phyloP scores from a whole-genome alignment of 352 stramenopile genomes.

The Pythium aristosporum region DNA sequence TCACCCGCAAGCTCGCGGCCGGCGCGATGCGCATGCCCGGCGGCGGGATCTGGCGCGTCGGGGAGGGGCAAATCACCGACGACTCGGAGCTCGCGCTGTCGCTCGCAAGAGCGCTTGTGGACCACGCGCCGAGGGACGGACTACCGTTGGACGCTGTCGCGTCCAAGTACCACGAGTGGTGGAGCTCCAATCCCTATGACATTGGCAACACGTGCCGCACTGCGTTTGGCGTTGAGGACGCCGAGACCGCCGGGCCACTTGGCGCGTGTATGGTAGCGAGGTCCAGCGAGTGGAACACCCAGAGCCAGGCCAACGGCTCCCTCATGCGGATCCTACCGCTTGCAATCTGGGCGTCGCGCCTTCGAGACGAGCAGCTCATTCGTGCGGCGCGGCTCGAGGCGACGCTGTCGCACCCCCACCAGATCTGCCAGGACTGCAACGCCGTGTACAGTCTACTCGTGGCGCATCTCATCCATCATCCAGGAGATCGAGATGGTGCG shows the following conservation, averaged over 20 bases:
- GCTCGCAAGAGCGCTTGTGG: conserved; percentile 36
- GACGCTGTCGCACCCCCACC: conserved; percentile 47
- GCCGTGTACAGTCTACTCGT: conserved; percentile 56
- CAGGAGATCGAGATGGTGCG: conserved; percentile 36
- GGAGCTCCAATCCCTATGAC: conserved; percentile 42
- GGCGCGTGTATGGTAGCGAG: conserved; percentile 31
- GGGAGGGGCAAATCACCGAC: conserved; percentile 56
- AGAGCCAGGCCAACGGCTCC: conserved; percentile 52
- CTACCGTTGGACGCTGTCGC: conserved; percentile 46
- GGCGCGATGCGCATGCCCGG: conserved; percentile 50
- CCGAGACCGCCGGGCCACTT: neutral
- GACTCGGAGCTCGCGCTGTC: conserved; percentile 60
- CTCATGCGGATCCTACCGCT: conserved; percentile 55
- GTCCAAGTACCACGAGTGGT: conserved; percentile 39
- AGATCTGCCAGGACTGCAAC: conserved; percentile 60
- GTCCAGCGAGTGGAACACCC: conserved; percentile 23
- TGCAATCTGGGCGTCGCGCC: conserved; percentile 35
- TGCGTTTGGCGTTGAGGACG: neutral
- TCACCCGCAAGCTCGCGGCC: conserved; percentile 28
- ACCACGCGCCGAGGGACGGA: conserved; percentile 24
- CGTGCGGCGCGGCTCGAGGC: conserved; percentile 37
- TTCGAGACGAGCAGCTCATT: conserved; percentile 33
- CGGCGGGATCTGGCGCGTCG: conserved; percentile 38
- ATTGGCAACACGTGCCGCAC: conserved; percentile 52
- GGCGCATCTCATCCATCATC: conserved; percentile 40